Evolutionary conservation across 2,329 filamentous ascomycete species (phyloP).

Genomic region (Penicillium sp.): DNA sequence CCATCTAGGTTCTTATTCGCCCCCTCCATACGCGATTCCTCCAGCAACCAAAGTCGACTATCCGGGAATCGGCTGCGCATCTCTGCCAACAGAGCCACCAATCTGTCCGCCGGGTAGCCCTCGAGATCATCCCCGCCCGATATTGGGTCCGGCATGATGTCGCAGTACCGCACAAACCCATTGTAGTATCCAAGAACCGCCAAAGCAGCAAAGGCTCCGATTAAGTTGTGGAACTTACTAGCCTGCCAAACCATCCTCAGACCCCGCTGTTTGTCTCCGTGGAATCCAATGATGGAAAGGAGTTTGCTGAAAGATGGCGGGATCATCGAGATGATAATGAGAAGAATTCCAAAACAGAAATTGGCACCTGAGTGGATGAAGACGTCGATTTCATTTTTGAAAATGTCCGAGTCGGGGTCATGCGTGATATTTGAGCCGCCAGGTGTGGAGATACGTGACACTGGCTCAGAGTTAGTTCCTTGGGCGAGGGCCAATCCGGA

Average conservation of each 20-base stretch:
- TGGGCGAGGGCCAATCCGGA: constrained; percentile 25
- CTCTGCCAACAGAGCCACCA: constrained; percentile 64
- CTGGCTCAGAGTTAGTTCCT: constrained; percentile 17
- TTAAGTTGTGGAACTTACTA: constrained; percentile 80
- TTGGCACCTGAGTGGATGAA: constrained; percentile 89
- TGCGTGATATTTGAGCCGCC: constrained; percentile 38
- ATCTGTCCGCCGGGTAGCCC: constrained; percentile 70
- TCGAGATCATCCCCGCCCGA: constrained; percentile 56
- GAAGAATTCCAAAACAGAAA: constrained; percentile 84
- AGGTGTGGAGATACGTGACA: constrained; percentile 24
- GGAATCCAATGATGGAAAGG: constrained; percentile 85
- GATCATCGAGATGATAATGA: constrained; percentile 87
- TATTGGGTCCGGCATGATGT: constrained; percentile 68
- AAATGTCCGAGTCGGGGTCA: constrained; percentile 62
- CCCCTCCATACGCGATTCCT: constrained; percentile 77
- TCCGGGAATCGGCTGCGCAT: constrained; percentile 80
- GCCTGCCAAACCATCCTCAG: constrained; percentile 88
- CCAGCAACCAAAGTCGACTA: constrained; percentile 81
- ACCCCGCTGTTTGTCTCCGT: constrained; percentile 80
- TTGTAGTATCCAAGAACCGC: constrained; percentile 86
- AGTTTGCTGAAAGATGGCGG: constrained; percentile 88
- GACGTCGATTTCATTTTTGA: constrained; percentile 74
- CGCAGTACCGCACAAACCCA: constrained; percentile 78
- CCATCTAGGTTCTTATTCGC: constrained; percentile 65
- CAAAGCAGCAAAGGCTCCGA: constrained; percentile 85